Percentiles rank a stretch among this genome's conserved stretches.
Evolutionary conservation across 176 grass and related monocot species (phyloP).

Genomic region (Carex littledalei): DNA sequence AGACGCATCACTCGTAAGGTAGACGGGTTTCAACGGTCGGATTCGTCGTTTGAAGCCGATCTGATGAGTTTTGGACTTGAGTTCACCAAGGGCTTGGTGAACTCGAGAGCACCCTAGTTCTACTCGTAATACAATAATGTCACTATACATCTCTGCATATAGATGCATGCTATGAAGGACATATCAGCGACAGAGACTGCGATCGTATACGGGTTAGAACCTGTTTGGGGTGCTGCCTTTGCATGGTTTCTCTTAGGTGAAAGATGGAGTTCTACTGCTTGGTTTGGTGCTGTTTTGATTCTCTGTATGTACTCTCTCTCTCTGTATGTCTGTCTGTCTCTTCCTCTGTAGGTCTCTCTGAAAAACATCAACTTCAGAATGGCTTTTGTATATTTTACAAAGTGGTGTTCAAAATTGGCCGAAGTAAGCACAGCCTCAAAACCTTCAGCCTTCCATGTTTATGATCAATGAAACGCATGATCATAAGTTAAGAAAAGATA

Average conservation of each 20-base stretch:
- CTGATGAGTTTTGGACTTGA: too few species aligned
- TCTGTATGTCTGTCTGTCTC: background rate
- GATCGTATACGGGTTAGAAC: conserved; percentile 75
- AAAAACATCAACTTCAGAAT: background rate
- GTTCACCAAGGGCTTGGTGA: too few species aligned
- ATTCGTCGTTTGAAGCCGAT: too few species aligned
- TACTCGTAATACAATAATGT: background rate
- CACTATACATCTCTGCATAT: background rate
- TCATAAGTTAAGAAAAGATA: background rate
- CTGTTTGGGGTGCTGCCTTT: conserved; percentile 81
- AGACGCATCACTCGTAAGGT: too few species aligned
- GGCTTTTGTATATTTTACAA: background rate
- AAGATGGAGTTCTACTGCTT: conserved; percentile 78
- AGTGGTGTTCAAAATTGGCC: background rate
- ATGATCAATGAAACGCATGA: background rate
- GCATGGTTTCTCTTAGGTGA: conserved; percentile 91
- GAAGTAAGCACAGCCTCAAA: background rate
- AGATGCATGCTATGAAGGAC: conserved; percentile 82
- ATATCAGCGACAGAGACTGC: conserved; percentile 82
- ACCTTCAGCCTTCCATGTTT: background rate
- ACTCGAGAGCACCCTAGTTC: too few species aligned
- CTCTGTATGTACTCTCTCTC: conserved; percentile 49
- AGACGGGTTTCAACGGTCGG: too few species aligned
- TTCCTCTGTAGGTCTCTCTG: background rate
- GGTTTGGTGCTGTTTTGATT: conserved; percentile 79